Percentiles rank a stretch among this genome's conserved stretches.
Evolutionary conservation across 768 basidiomycete genomes (phyloP).

Genomic region (Tricholoma sp.): DNA sequence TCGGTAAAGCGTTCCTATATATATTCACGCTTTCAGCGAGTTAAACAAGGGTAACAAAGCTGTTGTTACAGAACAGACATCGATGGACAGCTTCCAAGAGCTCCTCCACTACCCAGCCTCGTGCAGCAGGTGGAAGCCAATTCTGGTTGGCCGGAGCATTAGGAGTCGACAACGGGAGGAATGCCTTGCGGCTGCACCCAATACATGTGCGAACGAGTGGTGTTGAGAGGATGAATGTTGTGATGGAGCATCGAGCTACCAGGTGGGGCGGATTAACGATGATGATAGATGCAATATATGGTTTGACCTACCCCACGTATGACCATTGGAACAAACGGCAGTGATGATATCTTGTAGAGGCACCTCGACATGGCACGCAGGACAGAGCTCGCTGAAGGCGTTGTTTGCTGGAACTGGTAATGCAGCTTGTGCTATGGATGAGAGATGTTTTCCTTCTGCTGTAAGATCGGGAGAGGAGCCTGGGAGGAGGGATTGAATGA

Average conservation of each 20-base stretch:
- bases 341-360: conserved; percentile 53
- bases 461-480: conserved; percentile 38
- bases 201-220: conserved; percentile 75
- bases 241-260: conserved; percentile 74
- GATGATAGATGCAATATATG: not conserved
- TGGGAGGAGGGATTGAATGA: conserved; percentile 53
- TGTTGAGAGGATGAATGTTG: conserved; percentile 77
- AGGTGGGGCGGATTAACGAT: conserved; percentile 12
- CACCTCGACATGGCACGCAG: conserved; percentile 64
- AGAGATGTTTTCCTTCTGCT: conserved; percentile 29
- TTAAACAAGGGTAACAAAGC: conserved; percentile 53
- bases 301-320: conserved; percentile 62
- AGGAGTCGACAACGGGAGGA: conserved; percentile 50
- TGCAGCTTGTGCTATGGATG: conserved; percentile 21
- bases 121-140: conserved; percentile 44
- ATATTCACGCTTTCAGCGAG: too few species aligned
- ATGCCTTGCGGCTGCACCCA: conserved; percentile 76
- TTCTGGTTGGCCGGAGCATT: conserved; percentile 24
- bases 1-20: too few species aligned
- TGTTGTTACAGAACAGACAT: conserved; percentile 70
- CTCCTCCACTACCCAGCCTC: conserved; percentile 62
- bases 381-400: conserved; percentile 60
- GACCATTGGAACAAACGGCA: conserved; percentile 67
- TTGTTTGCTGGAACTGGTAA: conserved; percentile 27
- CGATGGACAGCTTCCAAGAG: conserved; percentile 59